Conservation (phyloP, 495 filamentous ascomycete genomes). For the Podospora bellae-mahoneyi region DNA sequence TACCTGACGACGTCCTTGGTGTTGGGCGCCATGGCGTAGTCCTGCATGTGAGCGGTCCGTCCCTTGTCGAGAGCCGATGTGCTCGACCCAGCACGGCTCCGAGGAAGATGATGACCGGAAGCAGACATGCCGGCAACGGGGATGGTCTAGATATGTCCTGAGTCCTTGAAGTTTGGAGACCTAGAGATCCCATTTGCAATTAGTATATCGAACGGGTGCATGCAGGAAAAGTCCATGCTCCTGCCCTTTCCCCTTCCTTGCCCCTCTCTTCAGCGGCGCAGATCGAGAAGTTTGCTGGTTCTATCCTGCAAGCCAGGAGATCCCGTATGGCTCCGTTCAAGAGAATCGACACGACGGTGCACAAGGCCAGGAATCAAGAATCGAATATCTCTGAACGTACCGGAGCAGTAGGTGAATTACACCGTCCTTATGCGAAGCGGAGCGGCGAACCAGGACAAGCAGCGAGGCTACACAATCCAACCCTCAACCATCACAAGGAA, state of each 20-base stretch:
- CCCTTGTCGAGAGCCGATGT: slow-evolving; percentile 45
- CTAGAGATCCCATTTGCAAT: slow-evolving; percentile 19
- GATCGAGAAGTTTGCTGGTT: not conserved
- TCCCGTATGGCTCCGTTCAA: not conserved
- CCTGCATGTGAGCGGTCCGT: slow-evolving; percentile 42
- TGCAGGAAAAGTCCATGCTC: slow-evolving; percentile 13
- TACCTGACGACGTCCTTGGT: slow-evolving; percentile 49
- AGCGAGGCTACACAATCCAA: slow-evolving; percentile 47
- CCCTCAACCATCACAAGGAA: slow-evolving; percentile 49
- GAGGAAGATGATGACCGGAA: slow-evolving; percentile 42
- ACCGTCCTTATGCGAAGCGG: slow-evolving; percentile 27
- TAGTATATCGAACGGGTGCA: slow-evolving; percentile 18
- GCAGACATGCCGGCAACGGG: slow-evolving; percentile 40
- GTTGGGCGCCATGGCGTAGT: slow-evolving; percentile 51
- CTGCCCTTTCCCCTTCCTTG: not conserved
- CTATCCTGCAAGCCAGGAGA: slow-evolving; percentile 2
- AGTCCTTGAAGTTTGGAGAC: slow-evolving; percentile 19
- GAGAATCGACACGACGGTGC: slow-evolving; percentile 6
- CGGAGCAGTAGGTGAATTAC: slow-evolving; percentile 26
- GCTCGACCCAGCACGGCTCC: slow-evolving; percentile 60
- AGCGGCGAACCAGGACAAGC: slow-evolving; percentile 39
- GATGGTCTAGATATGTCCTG: slow-evolving; percentile 31
- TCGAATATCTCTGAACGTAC: slow-evolving; percentile 27
- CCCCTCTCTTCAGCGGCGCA: not conserved
- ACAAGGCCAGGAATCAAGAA: slow-evolving; percentile 13